phyloP scores from a whole-genome alignment of 148 eudicot species.

The Rhododendron ferrugineum region DNA sequence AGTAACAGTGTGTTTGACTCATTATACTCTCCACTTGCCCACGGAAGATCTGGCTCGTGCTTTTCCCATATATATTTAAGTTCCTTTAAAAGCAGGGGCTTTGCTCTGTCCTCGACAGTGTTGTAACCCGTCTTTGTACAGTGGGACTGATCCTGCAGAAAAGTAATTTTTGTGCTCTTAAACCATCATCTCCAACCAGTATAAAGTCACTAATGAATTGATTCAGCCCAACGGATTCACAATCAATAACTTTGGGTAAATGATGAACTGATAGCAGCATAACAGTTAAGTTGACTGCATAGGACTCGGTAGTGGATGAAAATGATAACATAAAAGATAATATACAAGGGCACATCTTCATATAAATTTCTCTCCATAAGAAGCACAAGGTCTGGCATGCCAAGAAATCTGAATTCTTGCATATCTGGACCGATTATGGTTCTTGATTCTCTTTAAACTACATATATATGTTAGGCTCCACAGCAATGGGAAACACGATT shows the following conservation, averaged over 20 bases:
- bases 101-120: slow-evolving; percentile 48
- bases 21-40: slow-evolving; percentile 61
- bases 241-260: neutral
- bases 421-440: neutral
- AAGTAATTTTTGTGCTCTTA: neutral
- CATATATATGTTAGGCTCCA: no score
- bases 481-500: neutral
- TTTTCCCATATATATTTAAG: slow-evolving; percentile 65
- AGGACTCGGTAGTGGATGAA: neutral
- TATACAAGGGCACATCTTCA: neutral
- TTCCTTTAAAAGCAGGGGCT: slow-evolving; percentile 83
- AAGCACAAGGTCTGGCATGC: neutral
- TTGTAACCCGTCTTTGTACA: slow-evolving; percentile 61
- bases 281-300: neutral
- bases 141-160: slow-evolving; percentile 64
- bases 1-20: slow-evolving; percentile 78
- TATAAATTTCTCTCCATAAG: neutral
- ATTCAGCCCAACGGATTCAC: neutral
- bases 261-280: neutral
- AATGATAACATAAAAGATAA: neutral
- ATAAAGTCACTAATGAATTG: slow-evolving; percentile 1
- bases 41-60: slow-evolving; percentile 45
- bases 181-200: neutral
- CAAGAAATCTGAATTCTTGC: neutral
- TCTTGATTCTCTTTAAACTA: neutral